Base-by-base conservation (phyloP, 2,329 filamentous ascomycete genomes). In the Colletotrichum camelliae region DNA sequence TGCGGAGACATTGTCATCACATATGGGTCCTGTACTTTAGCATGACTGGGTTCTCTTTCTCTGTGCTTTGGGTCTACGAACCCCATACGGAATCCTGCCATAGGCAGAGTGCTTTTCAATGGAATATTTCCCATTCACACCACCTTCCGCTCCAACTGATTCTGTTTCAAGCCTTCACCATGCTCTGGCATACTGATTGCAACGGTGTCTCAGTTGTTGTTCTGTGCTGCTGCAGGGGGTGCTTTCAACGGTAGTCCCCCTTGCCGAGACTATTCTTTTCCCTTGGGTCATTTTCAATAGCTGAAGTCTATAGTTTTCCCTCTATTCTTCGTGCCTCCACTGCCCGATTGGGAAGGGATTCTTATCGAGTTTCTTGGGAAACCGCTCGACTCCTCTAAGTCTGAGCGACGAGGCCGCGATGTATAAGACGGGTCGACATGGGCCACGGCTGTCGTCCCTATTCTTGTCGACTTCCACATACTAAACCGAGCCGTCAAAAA, bases 21-120 rank as follows among this genome's bases (percentile, higher is more conserved):
- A 74, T 33, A 24, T 27, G 74, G 58, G 60, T 70, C 35, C 60
- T 70, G 71, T 73, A 74, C 37, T 66, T 66, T 55, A 66, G 62
- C n/a, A 62, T 31, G 27, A 15, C 15, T 43, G 12, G 31, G 39
- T 52, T 27, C 6, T 43, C 9, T 48, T 31, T 55, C 52, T 64
- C 58, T 39, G 24, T 27, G 29, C 21, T 57, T 37, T 13, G 33
- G n/a, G 57, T n/a, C 33, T 68, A 43, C 27, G 39, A 21, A 27
- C 39, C 58, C 64, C 33, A 31, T 16, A 58, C 35, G 35, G 29
- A 60, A 52, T 61, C 29, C 15, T 35, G 57, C 58, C 24, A 57
- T 65, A 65, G 72, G 43, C 48, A 60, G 33, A 58, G 43, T 43
- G 27, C 21, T 31, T 31, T 39, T 65, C 27, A 70, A 70, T 74